These are phyloP conservation scores for Neofusicoccum kwambonambiense DNA, from an alignment of 2,329 filamentous ascomycete species.

Conservation along the genomic window DNA sequence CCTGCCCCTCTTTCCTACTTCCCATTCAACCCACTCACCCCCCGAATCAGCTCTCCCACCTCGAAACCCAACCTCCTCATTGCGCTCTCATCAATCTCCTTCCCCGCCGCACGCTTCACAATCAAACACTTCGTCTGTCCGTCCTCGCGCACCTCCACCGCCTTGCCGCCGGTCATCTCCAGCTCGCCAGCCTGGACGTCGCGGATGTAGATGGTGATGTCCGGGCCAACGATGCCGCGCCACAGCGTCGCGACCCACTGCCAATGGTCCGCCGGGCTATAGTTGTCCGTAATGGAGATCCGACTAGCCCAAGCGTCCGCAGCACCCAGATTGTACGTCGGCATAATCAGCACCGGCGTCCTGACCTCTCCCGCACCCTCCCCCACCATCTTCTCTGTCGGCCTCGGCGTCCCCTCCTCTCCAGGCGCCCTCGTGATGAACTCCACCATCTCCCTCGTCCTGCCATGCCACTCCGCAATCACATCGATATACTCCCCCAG, in stretches of 20 bases:
- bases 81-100: constrained; percentile 46
- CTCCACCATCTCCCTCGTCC: constrained; percentile 67
- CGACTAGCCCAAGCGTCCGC: constrained; percentile 72
- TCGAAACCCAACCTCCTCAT: constrained; percentile 80
- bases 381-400: neutral
- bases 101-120: constrained; percentile 32
- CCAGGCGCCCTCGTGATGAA: constrained; percentile 45
- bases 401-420: neutral
- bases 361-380: neutral
- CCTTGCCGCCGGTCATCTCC: constrained; percentile 21
- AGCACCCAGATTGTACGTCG: constrained; percentile 75
- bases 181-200: constrained; percentile 30
- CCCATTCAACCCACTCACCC: neutral
- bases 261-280: constrained; percentile 87
- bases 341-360: constrained; percentile 72
- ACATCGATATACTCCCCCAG: constrained; percentile 62
- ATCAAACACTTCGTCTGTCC: constrained; percentile 42
- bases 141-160: constrained; percentile 42
- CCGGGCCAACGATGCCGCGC: constrained; percentile 80
- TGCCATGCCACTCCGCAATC: constrained; percentile 72
- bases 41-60: constrained; percentile 73
- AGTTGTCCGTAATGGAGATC: constrained; percentile 73
- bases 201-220: constrained; percentile 71
- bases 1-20: neutral
- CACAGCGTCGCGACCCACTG: constrained; percentile 95